Conservation (phyloP, 2,329 filamentous ascomycete species). For the Arthrobotrys sphaeroides region DNA sequence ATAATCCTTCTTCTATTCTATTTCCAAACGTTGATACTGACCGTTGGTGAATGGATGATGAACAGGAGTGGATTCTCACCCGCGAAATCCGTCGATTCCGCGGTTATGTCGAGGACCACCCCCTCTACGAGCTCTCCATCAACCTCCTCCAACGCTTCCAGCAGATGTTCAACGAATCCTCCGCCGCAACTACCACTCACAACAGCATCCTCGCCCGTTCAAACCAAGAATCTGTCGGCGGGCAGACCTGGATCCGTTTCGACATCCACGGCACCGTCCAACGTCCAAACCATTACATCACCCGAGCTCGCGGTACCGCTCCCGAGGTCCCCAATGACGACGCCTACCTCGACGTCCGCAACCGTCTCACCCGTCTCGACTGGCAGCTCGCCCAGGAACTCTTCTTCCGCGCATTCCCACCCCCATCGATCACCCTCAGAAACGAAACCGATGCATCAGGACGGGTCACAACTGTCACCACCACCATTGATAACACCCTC, state of each 20-base stretch:
- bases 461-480: background rate
- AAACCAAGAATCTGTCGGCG: background rate
- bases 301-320: background rate
- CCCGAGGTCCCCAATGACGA: background rate
- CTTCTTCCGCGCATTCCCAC: background rate
- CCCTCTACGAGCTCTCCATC: background rate
- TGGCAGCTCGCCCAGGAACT: constrained; percentile 3
- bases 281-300: background rate
- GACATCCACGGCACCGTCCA: background rate
- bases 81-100: constrained; percentile 1
- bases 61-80: background rate
- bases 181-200: background rate
- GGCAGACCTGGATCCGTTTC: constrained; percentile 1
- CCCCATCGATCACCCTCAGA: background rate
- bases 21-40: no score
- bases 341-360: background rate
- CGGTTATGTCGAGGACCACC: background rate
- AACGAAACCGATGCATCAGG: background rate
- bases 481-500: background rate
- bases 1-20: background rate
- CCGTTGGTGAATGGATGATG: background rate
- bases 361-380: background rate
- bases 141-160: constrained; percentile 2
- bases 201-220: background rate
- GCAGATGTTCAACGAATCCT: background rate